Evolutionary conservation across 768 basidiomycete species (phyloP).

Genomic region (Daedalea quercina): DNA sequence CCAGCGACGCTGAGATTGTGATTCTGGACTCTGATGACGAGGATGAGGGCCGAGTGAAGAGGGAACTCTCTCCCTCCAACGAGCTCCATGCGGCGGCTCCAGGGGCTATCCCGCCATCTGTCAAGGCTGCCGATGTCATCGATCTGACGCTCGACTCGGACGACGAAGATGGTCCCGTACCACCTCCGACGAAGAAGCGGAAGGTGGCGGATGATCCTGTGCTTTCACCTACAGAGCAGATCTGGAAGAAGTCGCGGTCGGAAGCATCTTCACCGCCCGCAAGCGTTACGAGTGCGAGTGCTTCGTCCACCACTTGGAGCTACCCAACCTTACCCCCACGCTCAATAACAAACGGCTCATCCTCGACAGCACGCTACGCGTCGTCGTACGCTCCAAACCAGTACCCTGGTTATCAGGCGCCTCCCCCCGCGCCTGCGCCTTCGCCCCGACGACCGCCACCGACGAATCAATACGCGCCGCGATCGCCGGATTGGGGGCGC

Average conservation of each 20-base stretch:
- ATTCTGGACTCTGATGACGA: constrained; percentile 70
- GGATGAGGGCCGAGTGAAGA: constrained; percentile 67
- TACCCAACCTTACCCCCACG: not conserved
- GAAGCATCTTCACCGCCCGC: constrained; percentile 18
- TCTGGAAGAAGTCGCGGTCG: constrained; percentile 65
- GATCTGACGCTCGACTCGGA: constrained; percentile 81
- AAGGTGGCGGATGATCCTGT: constrained; percentile 49
- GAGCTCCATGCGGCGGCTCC: constrained; percentile 9
- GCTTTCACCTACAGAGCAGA: constrained; percentile 51
- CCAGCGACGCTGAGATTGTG: constrained; percentile 49
- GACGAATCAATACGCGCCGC: not conserved
- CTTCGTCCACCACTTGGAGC: not conserved
- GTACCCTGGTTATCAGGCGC: not conserved
- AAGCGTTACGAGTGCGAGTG: not conserved
- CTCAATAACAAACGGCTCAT: not conserved
- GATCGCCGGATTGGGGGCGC: not conserved
- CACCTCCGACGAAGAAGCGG: constrained; percentile 39
- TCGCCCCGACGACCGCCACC: not conserved
- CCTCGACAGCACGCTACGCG: not conserved
- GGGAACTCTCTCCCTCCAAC: constrained; percentile 65
- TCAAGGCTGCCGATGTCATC: constrained; percentile 51
- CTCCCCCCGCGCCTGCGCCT: not conserved
- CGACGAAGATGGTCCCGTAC: constrained; percentile 54
- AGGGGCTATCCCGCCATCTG: constrained; percentile 11
- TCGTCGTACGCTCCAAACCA: not conserved